These are phyloP conservation scores for Paxillus involutus DNA, from an alignment of 768 basidiomycete genomes.

Conservation along the genomic window DNA sequence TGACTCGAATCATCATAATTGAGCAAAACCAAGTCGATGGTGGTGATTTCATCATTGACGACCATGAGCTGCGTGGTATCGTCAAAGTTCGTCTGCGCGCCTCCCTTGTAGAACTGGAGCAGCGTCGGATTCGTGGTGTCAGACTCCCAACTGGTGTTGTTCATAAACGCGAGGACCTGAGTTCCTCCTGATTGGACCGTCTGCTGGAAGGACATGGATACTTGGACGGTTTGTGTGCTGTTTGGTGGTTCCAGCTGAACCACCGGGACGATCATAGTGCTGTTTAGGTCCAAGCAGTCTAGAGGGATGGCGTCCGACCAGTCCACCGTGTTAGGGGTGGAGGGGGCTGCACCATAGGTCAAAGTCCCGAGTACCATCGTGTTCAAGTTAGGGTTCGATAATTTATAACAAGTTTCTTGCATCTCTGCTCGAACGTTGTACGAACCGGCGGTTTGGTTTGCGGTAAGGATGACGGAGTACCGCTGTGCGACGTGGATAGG, in stretches of 20 bases:
- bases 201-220: constrained; percentile 26
- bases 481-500: constrained; percentile 47
- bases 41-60: constrained; percentile 24
- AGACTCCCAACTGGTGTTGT: constrained; percentile 27
- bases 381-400: constrained; percentile 27
- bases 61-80: constrained; percentile 23
- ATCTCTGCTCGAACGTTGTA: constrained; percentile 40
- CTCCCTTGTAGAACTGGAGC: constrained; percentile 23
- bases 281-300: constrained; percentile 26
- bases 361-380: constrained; percentile 29
- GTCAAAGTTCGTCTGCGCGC: constrained; percentile 27
- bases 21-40: constrained; percentile 23
- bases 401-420: constrained; percentile 32
- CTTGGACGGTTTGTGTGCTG: constrained; percentile 16
- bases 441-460: constrained; percentile 37
- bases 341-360: constrained; percentile 24
- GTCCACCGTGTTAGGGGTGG: constrained; percentile 24
- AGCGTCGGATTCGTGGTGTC: constrained; percentile 28
- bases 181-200: constrained; percentile 24
- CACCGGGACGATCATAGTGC: constrained; percentile 28
- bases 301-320: constrained; percentile 27
- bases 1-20: constrained; percentile 31
- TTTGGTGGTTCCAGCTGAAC: constrained; percentile 28
- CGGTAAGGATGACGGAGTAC: constrained; percentile 46
- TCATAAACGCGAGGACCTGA: constrained; percentile 25